Conservation (phyloP, 1,284 basidiomycete species). For the Coniferiporia sulphurascens region DNA sequence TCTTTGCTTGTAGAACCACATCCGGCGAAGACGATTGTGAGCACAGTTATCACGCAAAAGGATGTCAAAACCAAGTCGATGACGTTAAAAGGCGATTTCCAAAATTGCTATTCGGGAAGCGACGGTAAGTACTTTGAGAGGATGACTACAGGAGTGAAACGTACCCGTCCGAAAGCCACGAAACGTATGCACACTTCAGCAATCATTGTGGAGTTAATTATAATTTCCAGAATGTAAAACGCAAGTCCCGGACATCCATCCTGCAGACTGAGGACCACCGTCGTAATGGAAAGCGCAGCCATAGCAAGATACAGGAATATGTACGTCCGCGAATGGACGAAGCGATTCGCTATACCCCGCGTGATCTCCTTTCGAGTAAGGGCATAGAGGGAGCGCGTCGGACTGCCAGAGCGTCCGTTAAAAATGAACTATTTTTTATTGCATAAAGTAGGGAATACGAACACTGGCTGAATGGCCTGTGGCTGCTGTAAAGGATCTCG, state of each 20-base stretch:
- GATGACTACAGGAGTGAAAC: slow-evolving; percentile 26
- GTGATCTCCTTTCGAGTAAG: slow-evolving; percentile 76
- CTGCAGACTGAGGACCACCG: slow-evolving; percentile 80
- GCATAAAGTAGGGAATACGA: slow-evolving; percentile 19
- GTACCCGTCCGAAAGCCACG: slow-evolving; percentile 83
- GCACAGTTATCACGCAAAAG: slow-evolving; percentile 83
- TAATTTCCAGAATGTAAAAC: slow-evolving; percentile 88
- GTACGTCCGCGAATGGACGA: slow-evolving; percentile 78
- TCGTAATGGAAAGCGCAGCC: slow-evolving; percentile 86
- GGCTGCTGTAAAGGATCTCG: slow-evolving; percentile 27
- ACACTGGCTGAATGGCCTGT: slow-evolving; percentile 24
- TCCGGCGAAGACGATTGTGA: slow-evolving; percentile 79
- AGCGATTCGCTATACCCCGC: slow-evolving; percentile 77
- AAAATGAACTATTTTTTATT: not conserved
- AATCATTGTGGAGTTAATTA: slow-evolving; percentile 92
- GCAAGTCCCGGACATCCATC: slow-evolving; percentile 74
- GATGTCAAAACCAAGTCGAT: slow-evolving; percentile 81
- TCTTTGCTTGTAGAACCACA: slow-evolving; percentile 76
- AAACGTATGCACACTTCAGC: slow-evolving; percentile 85
- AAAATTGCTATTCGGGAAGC: slow-evolving; percentile 73
- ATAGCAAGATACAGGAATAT: slow-evolving; percentile 85
- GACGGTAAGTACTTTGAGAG: not conserved
- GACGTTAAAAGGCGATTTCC: slow-evolving; percentile 87
- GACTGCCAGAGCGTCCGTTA: slow-evolving; percentile 35
- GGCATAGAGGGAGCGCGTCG: slow-evolving; percentile 73